Base-by-base conservation (phyloP, 495 filamentous ascomycete genomes). In the Xylaria longipes region DNA sequence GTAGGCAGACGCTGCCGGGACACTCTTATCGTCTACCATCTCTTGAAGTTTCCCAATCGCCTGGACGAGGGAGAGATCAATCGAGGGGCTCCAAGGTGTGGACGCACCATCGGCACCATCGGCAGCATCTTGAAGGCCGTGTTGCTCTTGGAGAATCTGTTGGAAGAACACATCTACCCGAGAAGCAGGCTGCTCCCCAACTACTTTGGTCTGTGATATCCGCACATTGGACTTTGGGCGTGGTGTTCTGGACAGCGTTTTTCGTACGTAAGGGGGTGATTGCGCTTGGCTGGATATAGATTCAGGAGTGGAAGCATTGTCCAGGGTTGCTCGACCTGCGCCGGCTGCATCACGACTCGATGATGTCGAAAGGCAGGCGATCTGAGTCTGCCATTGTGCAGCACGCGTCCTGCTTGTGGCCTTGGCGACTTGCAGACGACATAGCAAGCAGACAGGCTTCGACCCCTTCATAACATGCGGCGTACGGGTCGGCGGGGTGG, bases 311-410 rank as follows among this genome's bases (percentile, higher is more conserved):
- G 14, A 27, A n/a, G 57, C 31, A 69, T 46, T 45, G 17, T 37
- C 15, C 3, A 45, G 33, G 25, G n/a, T 29, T 50, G 64, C 27
- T 9, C 48, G 39, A 1, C 57, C 15, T 2, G 69, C n/a, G 27
- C n/a, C 45, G 17, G 41, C 8, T n/a, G 46, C 29, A 46, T 73
- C 69, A 69, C 27, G 50, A 69, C 43, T 73, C 48, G 61, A 54
- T 27, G 37, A 14, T 3, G 68, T 62, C 8, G 65, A 72, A 50
- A 73, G 73, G 7, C 22, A 52, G 20, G 65, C 45, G 60, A 3
- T 75, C 71, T 60, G 79, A 57, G 73, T 86, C 79, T 65, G 80
- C 84, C 73, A 84, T 78, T 75, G 86, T 79, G 52, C 83, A 79
- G 9, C 81, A 75, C 57, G 84, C 81, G 20, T 85, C 80, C 70